Evolutionary conservation across 352 stramenopile species (phyloP), one percentile per base, ranked within the genome.

Genomic region (Phytophthora chlamydospora): DNA sequence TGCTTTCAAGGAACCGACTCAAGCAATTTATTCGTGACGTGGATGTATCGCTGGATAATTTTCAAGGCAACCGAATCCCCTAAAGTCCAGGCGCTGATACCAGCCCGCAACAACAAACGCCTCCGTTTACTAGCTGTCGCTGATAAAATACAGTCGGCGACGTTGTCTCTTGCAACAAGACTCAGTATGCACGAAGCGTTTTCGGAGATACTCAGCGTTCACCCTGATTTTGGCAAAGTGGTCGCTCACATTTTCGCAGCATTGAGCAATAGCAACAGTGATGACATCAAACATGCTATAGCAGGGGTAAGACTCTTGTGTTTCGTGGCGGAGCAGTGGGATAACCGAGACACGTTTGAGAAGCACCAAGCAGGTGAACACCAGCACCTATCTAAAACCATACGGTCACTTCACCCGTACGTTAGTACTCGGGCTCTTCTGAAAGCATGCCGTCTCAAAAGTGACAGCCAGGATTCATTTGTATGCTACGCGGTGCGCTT

Each of bases 261-360:
- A 9, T 24, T 68, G 1, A 27, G 31, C 11, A 13, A 32, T 17
- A 34, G 6, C 2, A 11, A 14, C 16, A 19, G 3, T 10, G n/a
- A 32, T 34, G 33, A 59, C 10, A 17, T 51, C 2, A 2, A 43
- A 17, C 39, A 13, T 32, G 39, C 45, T 16, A 48, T 8, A 21
- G 16, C 31, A 34, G 48, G 53, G 33, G 13, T 64, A 36, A 40
- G 59, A 48, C 53, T 68, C 8, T 6, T 68, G n/a, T 68, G 61
- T 14, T 62, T 50, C 9, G 12, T 58, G 39, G 52, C 38, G 8
- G 61, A 68, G 14, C 45, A 60, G 43, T 68, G 53, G 54, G 43
- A 45, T 21, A 7, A 43, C 21, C 36, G 2, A 31, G 13, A 21
- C 19, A 33, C 11, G 9, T 17, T 43, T 6, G 24, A 62, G 1